phyloP scores from a whole-genome alignment of 2,329 filamentous ascomycete genomes.

The Cadophora sp. region DNA sequence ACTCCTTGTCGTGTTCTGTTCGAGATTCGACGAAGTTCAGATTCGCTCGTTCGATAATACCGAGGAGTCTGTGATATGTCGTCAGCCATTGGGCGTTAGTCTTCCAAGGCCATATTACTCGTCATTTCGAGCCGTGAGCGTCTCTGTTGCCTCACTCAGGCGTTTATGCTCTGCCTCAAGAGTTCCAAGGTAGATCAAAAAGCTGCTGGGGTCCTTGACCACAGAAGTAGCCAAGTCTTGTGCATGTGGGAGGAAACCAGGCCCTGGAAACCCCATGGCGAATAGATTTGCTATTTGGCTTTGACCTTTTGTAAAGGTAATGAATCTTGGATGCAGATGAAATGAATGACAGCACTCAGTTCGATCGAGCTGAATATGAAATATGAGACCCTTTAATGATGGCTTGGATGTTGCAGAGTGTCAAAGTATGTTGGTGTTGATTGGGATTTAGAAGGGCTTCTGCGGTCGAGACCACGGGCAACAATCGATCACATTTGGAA shows the following conservation, averaged over 20 bases:
- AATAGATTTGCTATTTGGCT: no score
- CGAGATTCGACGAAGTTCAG: not conserved
- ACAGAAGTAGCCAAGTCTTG: not conserved
- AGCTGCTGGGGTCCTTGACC: not conserved
- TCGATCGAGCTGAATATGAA: no score
- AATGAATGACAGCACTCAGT: no score
- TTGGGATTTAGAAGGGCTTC: no score
- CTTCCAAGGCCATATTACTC: not conserved
- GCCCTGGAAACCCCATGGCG: not conserved
- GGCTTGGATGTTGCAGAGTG: no score
- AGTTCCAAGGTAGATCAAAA: not conserved
- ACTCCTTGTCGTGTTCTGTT: not conserved
- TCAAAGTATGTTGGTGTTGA: no score
- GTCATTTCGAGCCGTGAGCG: not conserved
- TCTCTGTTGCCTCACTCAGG: not conserved
- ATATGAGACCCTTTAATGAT: no score
- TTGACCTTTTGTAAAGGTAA: no score
- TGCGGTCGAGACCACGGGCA: no score
- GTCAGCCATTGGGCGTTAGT: not conserved
- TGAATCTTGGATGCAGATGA: no score
- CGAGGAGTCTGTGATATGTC: not conserved
- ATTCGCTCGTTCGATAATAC: constrained; percentile 8
- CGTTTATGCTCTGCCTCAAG: constrained; percentile 8
- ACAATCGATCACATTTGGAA: no score
- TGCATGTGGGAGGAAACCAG: not conserved